Conservation (phyloP, 352 stramenopile species). For the Thalassiosira ordinaria region DNA sequence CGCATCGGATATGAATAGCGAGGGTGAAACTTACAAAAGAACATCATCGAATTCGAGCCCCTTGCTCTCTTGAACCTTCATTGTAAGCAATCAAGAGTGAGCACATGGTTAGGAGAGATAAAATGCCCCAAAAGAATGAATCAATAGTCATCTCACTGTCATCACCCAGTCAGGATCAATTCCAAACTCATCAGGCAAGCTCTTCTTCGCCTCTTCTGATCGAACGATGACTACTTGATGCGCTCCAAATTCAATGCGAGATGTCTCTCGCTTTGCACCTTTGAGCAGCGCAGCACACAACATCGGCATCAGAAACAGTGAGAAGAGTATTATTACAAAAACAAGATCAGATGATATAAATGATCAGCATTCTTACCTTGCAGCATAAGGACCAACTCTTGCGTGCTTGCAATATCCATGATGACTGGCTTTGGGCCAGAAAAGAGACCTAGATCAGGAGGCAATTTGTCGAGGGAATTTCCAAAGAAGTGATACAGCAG, state of each 20-base stretch:
- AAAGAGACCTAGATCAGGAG: slow-evolving; percentile 62
- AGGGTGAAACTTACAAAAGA: no score
- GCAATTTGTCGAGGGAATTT: slow-evolving; percentile 49
- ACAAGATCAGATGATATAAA: no score
- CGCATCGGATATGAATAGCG: no score
- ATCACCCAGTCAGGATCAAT: no score
- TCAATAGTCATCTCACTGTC: neutral
- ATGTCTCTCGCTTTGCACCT: slow-evolving; percentile 55
- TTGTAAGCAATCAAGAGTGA: no score
- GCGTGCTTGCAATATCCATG: slow-evolving; percentile 43
- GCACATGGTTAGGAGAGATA: no score
- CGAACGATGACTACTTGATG: slow-evolving; percentile 73
- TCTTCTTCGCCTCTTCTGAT: slow-evolving; percentile 54
- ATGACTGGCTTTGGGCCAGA: slow-evolving; percentile 54
- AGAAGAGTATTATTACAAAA: neutral
- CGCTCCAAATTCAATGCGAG: slow-evolving; percentile 66
- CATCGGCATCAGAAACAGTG: neutral
- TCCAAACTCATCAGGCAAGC: slow-evolving; percentile 63
- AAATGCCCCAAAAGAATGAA: neutral
- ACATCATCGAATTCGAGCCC: no score
- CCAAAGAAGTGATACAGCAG: slow-evolving; percentile 64
- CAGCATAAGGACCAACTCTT: slow-evolving; percentile 59
- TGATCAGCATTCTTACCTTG: slow-evolving; percentile 36
- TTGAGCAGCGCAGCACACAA: slow-evolving; percentile 37
- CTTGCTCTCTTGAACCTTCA: no score